A percentile compares a stretch with the other conserved stretches of the same genome.
Evolutionary conservation across 768 basidiomycete species (phyloP).

Genomic region (Inosperma sp.): DNA sequence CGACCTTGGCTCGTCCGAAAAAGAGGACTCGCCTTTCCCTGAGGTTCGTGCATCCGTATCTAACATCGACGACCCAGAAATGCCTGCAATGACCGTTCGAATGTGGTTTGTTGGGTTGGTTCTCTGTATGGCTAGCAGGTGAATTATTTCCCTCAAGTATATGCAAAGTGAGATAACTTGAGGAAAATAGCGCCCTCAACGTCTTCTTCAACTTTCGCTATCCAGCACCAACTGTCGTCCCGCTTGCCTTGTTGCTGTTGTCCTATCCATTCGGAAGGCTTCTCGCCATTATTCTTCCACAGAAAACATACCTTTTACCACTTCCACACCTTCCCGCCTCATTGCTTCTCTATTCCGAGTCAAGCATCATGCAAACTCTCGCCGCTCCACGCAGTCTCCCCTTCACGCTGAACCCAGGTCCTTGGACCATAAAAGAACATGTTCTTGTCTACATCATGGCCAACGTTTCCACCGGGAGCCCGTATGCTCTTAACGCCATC

Average conservation of each 20-base stretch:
- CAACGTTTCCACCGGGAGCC: slow-evolving; percentile 73
- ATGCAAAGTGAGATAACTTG: not conserved
- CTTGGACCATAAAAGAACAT: slow-evolving; percentile 99
- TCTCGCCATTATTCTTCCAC: slow-evolving; percentile 78
- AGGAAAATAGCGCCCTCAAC: slow-evolving; percentile 59
- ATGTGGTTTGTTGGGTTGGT: slow-evolving; percentile 86
- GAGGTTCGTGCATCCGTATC: slow-evolving; percentile 97
- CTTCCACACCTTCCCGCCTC: slow-evolving; percentile 46
- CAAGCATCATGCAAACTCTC: slow-evolving; percentile 38
- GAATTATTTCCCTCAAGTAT: slow-evolving; percentile 19
- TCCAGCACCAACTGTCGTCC: slow-evolving; percentile 80
- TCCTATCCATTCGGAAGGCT: slow-evolving; percentile 93
- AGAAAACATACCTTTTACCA: slow-evolving; percentile 63
- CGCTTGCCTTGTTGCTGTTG: slow-evolving; percentile 78
- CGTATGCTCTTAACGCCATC: slow-evolving; percentile 82
- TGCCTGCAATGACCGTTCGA: slow-evolving; percentile 90
- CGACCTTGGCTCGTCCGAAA: slow-evolving; percentile 70
- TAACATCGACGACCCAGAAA: slow-evolving; percentile 97
- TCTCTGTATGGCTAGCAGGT: slow-evolving; percentile 64
- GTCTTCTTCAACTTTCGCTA: slow-evolving; percentile 93
- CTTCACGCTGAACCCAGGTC: slow-evolving; percentile 87
- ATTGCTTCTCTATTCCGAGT: slow-evolving; percentile 49
- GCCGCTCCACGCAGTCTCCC: slow-evolving; percentile 51
- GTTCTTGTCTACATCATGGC: slow-evolving; percentile 90
- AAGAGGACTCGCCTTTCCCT: slow-evolving; percentile 95